Evolutionary conservation across 2,329 filamentous ascomycete species (phyloP).

Genomic region (Fusarium citri): DNA sequence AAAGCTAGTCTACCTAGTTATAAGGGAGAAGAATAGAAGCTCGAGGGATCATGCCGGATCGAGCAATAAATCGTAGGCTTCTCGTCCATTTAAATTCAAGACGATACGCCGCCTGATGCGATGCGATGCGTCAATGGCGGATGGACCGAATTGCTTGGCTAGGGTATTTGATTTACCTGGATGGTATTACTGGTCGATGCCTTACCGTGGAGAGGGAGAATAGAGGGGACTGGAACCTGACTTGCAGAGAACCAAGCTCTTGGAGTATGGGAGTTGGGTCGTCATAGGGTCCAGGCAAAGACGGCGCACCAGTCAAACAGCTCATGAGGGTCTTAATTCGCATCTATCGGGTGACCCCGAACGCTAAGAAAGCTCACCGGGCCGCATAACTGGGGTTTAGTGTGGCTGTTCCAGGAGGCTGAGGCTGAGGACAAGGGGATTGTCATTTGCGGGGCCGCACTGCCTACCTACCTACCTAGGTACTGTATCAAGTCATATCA

Average conservation of each 20-base stretch:
- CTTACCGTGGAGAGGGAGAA: conserved; percentile 6
- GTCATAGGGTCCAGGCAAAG: conserved; percentile 22
- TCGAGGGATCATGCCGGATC: conserved; percentile 20
- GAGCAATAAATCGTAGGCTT: conserved; percentile 13
- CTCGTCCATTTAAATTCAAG: conserved; percentile 10
- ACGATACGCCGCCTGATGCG: conserved; percentile 17
- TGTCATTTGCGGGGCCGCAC: conserved; percentile 22
- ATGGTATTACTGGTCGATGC: conserved; percentile 4
- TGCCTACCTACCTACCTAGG: not conserved
- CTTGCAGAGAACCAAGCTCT: conserved; percentile 34
- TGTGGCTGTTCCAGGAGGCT: conserved; percentile 28
- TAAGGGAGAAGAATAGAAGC: conserved; percentile 12
- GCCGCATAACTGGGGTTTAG: conserved; percentile 37
- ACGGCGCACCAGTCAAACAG: conserved; percentile 40
- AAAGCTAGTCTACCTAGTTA: not conserved
- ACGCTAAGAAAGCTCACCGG: conserved; percentile 38
- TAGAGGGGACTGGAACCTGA: conserved; percentile 43
- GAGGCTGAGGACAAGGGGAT: conserved; percentile 35
- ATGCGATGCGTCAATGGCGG: conserved; percentile 29
- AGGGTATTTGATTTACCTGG: not conserved
- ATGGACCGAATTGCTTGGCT: conserved; percentile 18
- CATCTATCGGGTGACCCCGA: conserved; percentile 39
- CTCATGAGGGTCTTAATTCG: conserved; percentile 18
- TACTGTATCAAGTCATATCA: conserved; percentile 6
- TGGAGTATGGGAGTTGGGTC: conserved; percentile 15